These are phyloP conservation scores for Magnolia sinica DNA, from an alignment of 164 flowering plant genomes.

Conservation along the genomic window DNA sequence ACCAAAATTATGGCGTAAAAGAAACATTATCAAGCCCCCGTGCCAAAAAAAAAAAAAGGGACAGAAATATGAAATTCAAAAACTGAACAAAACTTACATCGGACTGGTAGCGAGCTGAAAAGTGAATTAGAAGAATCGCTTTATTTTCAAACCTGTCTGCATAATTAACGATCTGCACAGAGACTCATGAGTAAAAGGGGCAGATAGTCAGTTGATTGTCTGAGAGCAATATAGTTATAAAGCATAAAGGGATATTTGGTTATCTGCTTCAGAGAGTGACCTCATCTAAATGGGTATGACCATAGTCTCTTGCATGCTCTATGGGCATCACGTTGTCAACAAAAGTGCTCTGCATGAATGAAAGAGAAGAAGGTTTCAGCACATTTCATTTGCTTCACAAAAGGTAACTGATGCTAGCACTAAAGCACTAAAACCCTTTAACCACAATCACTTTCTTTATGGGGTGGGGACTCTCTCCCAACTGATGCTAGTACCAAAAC, in stretches of 20 bases:
- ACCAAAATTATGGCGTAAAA: not conserved
- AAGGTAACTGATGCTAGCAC: too few relatives aligned
- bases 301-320: slow-evolving; percentile 88
- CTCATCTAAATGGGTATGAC: slow-evolving; percentile 89
- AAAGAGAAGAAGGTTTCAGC: not conserved
- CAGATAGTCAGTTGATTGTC: not conserved
- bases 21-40: not conserved
- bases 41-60: not conserved
- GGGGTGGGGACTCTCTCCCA: too few relatives aligned
- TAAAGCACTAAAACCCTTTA: too few relatives aligned
- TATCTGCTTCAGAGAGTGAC: slow-evolving; percentile 28
- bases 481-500: too few relatives aligned
- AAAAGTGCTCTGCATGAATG: slow-evolving; percentile 65
- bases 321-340: slow-evolving; percentile 46
- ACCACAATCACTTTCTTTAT: too few relatives aligned
- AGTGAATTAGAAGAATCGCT: slow-evolving; percentile 88
- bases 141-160: slow-evolving; percentile 72
- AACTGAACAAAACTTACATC: slow-evolving; percentile 23
- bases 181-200: not conserved
- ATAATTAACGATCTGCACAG: slow-evolving; percentile 49
- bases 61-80: not conserved
- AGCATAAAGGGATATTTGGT: not conserved
- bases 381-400: too few relatives aligned
- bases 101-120: slow-evolving; percentile 72
- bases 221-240: not conserved